These are phyloP conservation scores for Oidium heveae DNA, from an alignment of 2,329 filamentous ascomycete genomes.

Conservation along the genomic window DNA sequence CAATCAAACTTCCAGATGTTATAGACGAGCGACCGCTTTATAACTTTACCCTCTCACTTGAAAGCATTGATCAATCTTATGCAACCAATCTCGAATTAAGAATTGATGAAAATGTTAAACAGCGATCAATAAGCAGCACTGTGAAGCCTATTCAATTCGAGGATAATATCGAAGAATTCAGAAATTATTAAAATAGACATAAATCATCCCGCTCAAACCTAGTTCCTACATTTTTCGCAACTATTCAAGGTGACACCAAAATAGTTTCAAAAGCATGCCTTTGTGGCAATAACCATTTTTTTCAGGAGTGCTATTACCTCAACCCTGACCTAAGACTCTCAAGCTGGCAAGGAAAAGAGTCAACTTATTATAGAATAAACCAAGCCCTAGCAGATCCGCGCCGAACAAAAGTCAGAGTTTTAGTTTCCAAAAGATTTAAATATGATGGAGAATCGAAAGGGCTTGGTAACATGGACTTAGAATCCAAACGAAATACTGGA, in stretches of 20 bases:
- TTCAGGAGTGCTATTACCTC: background rate
- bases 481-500: too few species aligned
- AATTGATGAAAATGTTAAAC: background rate
- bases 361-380: background rate
- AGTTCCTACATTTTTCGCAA: background rate
- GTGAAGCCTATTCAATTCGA: background rate
- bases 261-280: background rate
- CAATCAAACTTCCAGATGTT: background rate
- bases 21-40: background rate
- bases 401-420: background rate
- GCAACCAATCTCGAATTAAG: background rate
- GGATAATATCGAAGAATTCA: background rate
- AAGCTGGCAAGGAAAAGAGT: background rate
- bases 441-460: background rate
- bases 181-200: background rate
- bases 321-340: background rate
- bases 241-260: background rate
- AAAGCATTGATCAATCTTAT: slow-evolving; percentile 1
- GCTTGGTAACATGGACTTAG: background rate
- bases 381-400: background rate
- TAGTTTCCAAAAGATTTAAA: background rate
- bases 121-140: background rate
- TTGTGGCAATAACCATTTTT: background rate
- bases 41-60: background rate
- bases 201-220: background rate